phyloP scores from a whole-genome alignment of 2,329 filamentous ascomycete genomes.

The Clarireedia hainanense region DNA sequence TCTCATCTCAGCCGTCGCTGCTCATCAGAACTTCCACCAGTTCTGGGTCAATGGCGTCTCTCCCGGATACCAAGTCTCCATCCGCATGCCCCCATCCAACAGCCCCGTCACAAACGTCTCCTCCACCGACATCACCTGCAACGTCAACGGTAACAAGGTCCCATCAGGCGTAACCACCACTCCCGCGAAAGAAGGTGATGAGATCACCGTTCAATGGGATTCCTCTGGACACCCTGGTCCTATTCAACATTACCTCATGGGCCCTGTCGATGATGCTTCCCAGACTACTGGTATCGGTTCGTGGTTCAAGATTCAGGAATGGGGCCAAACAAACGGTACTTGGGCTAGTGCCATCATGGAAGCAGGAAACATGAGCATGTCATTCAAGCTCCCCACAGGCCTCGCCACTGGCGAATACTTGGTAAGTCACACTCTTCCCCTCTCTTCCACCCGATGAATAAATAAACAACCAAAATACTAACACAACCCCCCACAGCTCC shows the following conservation, averaged over 20 bases:
- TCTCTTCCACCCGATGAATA: not conserved
- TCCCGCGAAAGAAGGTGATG: constrained; percentile 29
- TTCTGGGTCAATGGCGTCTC: constrained; percentile 34
- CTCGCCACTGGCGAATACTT: constrained; percentile 22
- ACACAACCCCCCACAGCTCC: constrained; percentile 8
- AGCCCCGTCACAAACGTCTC: constrained; percentile 40
- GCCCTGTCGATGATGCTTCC: constrained; percentile 24
- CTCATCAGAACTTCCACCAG: constrained; percentile 36
- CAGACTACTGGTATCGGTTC: constrained; percentile 25
- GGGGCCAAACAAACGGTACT: constrained; percentile 21
- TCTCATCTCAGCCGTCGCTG: constrained; percentile 25
- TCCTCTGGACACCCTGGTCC: constrained; percentile 32
- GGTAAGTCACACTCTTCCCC: not conserved
- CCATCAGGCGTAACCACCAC: constrained; percentile 28
- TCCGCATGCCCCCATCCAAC: constrained; percentile 42
- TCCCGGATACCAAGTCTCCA: constrained; percentile 30
- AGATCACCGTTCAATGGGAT: constrained; percentile 34
- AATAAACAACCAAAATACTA: not conserved
- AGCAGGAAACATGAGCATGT: constrained; percentile 22
- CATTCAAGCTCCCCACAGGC: constrained; percentile 19
- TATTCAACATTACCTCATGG: constrained; percentile 34
- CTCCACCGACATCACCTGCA: constrained; percentile 42
- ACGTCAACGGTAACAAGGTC: constrained; percentile 32
- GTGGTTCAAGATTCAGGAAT: constrained; percentile 30
- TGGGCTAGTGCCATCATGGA: constrained; percentile 28